Conservation (phyloP, 768 basidiomycete genomes). For the Ramaria sp. region DNA sequence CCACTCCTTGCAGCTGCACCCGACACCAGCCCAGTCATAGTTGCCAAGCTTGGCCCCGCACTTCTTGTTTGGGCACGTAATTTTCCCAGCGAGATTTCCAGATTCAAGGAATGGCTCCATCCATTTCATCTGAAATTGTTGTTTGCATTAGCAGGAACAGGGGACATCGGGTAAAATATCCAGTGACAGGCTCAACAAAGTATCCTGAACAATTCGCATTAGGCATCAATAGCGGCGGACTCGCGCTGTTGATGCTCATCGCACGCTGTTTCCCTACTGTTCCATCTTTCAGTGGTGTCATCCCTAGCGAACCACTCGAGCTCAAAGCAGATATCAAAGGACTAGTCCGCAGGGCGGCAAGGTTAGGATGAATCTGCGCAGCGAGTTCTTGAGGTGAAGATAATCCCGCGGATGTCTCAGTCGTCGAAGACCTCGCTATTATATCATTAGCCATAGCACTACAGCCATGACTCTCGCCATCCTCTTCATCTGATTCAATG, state of each 20-base stretch:
- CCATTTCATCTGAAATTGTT: constrained; percentile 69
- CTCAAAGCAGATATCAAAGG: constrained; percentile 14
- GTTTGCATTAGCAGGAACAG: background rate
- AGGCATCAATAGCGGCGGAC: constrained; percentile 51
- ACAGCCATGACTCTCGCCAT: constrained; percentile 15
- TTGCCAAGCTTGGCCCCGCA: constrained; percentile 89
- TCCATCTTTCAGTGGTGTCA: constrained; percentile 1
- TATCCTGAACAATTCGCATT: constrained; percentile 92
- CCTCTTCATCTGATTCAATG: constrained; percentile 21
- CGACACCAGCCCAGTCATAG: constrained; percentile 93
- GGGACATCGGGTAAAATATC: background rate
- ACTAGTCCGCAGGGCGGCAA: constrained; percentile 35
- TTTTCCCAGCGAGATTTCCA: constrained; percentile 82
- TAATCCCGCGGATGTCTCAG: constrained; percentile 12
- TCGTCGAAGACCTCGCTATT: constrained; percentile 9
- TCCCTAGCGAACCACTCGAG: constrained; percentile 17
- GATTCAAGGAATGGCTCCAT: constrained; percentile 75
- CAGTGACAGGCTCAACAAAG: constrained; percentile 86
- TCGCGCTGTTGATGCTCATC: constrained; percentile 20
- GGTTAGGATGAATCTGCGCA: constrained; percentile 37
- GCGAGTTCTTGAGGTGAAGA: constrained; percentile 28
- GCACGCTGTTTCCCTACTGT: constrained; percentile 9
- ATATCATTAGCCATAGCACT: constrained; percentile 14
- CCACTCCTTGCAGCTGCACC: constrained; percentile 89
- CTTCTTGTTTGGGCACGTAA: constrained; percentile 84